These are phyloP conservation scores for Neurospora sp. DNA, from an alignment of 495 filamentous ascomycete genomes.

Conservation along the genomic window DNA sequence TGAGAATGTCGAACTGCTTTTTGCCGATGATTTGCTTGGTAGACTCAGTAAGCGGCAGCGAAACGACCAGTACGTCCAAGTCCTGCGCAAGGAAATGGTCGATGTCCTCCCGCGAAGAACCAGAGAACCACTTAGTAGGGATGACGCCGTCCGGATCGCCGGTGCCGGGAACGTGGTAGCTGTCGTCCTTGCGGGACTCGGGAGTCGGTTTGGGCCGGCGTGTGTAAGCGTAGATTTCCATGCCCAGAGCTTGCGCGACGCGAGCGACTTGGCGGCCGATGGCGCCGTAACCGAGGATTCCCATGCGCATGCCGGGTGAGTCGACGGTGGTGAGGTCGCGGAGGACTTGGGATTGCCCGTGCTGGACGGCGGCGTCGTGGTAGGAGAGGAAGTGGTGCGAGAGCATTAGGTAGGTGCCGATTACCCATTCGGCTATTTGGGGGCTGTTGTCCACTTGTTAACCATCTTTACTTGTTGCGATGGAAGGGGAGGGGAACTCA, in stretches of 20 bases:
- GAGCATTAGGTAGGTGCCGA: constrained; percentile 27
- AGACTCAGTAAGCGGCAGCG: constrained; percentile 59
- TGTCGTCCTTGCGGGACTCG: constrained; percentile 47
- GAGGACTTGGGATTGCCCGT: not conserved
- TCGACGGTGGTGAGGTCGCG: constrained; percentile 9
- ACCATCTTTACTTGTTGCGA: not conserved
- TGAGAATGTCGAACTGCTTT: constrained; percentile 58
- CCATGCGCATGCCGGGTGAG: constrained; percentile 29
- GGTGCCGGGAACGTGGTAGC: constrained; percentile 63
- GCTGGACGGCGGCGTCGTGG: constrained; percentile 1
- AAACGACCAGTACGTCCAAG: constrained; percentile 66
- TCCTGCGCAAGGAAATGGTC: constrained; percentile 57
- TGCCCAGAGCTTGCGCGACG: constrained; percentile 61
- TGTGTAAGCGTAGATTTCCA: constrained; percentile 76
- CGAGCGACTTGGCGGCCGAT: constrained; percentile 65
- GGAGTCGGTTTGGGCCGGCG: constrained; percentile 47
- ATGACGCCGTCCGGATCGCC: constrained; percentile 67
- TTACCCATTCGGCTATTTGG: constrained; percentile 37
- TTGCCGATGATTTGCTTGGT: constrained; percentile 53
- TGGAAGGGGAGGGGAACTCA: not conserved
- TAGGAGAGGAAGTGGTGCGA: constrained; percentile 13
- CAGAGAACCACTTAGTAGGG: constrained; percentile 64
- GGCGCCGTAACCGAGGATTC: constrained; percentile 70
- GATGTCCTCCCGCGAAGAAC: constrained; percentile 47
- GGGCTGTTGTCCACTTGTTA: constrained; percentile 11